phyloP scores from a whole-genome alignment of 1,139 yeast genomes.

The Suhomyces anneliseae region DNA sequence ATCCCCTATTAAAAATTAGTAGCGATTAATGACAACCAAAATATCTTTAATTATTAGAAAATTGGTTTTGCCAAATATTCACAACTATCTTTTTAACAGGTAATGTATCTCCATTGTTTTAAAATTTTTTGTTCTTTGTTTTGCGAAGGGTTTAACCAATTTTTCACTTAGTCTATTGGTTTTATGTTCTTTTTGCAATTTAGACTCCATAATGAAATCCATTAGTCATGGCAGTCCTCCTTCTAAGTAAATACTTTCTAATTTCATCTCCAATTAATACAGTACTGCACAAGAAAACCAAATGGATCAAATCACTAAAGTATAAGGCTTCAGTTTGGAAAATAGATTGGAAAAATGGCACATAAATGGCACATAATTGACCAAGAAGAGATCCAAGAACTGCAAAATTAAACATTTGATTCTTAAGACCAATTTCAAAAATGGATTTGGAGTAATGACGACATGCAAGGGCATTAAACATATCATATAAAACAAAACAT shows the following conservation, averaged over 20 bases:
- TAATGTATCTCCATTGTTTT: no score
- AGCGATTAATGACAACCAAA: no score
- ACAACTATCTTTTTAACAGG: no score
- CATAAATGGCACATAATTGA: conserved; percentile 89
- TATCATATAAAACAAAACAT: conserved; percentile 89
- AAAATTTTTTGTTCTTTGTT: no score
- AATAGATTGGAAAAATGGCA: conserved; percentile 86
- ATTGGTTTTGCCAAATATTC: no score
- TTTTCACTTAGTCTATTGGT: not conserved
- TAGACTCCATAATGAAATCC: conserved; percentile 13
- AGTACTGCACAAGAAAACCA: conserved; percentile 65
- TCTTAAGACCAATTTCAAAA: conserved; percentile 74
- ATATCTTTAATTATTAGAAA: no score
- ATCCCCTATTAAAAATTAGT: no score
- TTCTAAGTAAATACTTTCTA: conserved; percentile 50
- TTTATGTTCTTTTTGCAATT: not conserved
- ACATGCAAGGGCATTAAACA: conserved; percentile 93
- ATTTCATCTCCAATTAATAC: conserved; percentile 86
- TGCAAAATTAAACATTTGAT: conserved; percentile 90
- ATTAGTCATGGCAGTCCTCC: conserved; percentile 9
- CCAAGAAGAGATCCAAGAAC: conserved; percentile 88
- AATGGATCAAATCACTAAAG: conserved; percentile 63
- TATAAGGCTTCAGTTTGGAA: conserved; percentile 92
- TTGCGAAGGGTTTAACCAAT: no score
- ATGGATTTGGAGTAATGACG: conserved; percentile 83